These are phyloP conservation scores for Ambrosia artemisiifolia DNA, from an alignment of 129 eudicot species.

Conservation along the genomic window DNA sequence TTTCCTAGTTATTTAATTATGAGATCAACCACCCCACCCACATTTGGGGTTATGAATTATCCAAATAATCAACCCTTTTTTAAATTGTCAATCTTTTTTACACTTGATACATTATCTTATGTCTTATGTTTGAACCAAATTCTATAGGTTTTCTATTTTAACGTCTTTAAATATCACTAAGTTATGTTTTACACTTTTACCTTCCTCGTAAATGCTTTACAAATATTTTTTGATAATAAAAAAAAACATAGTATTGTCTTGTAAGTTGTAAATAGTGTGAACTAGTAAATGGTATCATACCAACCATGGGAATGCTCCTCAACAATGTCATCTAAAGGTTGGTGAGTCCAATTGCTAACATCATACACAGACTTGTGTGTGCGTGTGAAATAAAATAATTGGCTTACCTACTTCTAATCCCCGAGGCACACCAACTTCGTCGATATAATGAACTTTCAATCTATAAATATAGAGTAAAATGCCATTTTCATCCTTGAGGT, in stretches of 20 bases:
- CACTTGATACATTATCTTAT: too few relatives aligned
- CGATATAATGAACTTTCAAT: not conserved
- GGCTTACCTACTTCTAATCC: slow-evolving; percentile 6
- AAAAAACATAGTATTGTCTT: not conserved
- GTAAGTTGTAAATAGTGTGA: slow-evolving; percentile 12
- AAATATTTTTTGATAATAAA: too few relatives aligned
- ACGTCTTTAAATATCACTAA: too few relatives aligned
- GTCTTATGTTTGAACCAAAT: too few relatives aligned
- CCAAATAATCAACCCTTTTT: not conserved
- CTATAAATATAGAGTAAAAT: too few relatives aligned
- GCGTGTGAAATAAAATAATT: not conserved
- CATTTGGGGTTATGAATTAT: not conserved
- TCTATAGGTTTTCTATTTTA: too few relatives aligned
- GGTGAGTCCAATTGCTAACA: not conserved
- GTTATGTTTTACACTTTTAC: too few relatives aligned
- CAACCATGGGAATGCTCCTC: slow-evolving; percentile 14
- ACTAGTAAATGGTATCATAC: slow-evolving; percentile 4
- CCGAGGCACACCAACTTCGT: slow-evolving; percentile 4
- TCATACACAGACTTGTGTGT: not conserved
- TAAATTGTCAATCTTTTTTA: not conserved
- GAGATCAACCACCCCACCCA: slow-evolving; percentile 8
- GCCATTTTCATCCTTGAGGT: too few relatives aligned
- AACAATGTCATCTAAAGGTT: slow-evolving; percentile 11
- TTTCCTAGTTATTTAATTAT: not conserved
- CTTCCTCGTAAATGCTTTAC: too few relatives aligned